These are phyloP conservation scores for Corniculantispora saksenae DNA, from an alignment of 2,329 filamentous ascomycete genomes.

Conservation along the genomic window DNA sequence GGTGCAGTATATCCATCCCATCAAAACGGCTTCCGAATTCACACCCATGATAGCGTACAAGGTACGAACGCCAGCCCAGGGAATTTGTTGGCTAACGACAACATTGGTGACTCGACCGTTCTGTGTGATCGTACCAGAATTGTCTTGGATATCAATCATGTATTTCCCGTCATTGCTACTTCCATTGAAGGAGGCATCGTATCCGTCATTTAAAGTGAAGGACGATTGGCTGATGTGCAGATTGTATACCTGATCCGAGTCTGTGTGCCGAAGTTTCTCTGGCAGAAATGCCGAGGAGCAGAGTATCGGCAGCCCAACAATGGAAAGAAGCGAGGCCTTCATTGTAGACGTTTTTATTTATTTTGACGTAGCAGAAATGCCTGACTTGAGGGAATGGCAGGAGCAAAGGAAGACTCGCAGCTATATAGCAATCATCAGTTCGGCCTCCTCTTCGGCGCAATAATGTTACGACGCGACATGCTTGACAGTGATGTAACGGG, in stretches of 20 bases:
- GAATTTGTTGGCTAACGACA: not conserved
- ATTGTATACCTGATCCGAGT: not conserved
- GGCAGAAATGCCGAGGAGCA: not conserved
- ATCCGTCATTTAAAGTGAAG: not conserved
- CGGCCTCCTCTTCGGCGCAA: too few species aligned
- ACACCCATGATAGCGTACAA: not conserved
- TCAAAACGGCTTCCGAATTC: not conserved
- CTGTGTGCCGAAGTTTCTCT: not conserved
- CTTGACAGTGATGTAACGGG: too few species aligned
- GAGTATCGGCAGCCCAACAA: too few species aligned
- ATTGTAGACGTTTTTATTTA: too few species aligned
- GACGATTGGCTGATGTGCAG: not conserved
- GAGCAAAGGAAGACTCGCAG: too few species aligned
- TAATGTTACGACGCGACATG: too few species aligned
- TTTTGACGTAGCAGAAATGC: too few species aligned
- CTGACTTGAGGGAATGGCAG: too few species aligned
- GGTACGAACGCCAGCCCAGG: not conserved
- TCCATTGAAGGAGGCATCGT: not conserved
- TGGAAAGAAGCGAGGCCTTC: too few species aligned
- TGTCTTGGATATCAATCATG: not conserved
- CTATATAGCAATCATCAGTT: too few species aligned
- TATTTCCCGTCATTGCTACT: not conserved
- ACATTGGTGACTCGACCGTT: not conserved
- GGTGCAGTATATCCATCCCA: not conserved
- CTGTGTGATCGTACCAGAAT: not conserved